phyloP scores from a whole-genome alignment of 768 basidiomycete genomes.

The Inosperma sp. region DNA sequence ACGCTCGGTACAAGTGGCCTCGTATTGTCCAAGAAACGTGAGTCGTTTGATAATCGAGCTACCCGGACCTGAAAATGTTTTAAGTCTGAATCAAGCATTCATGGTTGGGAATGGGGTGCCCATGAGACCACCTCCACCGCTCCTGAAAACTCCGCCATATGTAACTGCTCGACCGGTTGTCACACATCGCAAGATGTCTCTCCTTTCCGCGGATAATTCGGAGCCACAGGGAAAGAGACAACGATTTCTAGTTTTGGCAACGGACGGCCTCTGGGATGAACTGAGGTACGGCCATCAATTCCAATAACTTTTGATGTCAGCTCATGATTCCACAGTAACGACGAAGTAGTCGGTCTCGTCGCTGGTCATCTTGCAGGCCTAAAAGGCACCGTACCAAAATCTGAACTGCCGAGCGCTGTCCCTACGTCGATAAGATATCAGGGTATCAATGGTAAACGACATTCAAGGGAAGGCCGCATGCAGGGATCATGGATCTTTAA shows the following conservation, averaged over 20 bases:
- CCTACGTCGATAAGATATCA: slow-evolving; percentile 50
- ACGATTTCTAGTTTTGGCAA: slow-evolving; percentile 85
- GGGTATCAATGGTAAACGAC: slow-evolving; percentile 60
- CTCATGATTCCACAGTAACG: slow-evolving; percentile 46
- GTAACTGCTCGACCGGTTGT: slow-evolving; percentile 82
- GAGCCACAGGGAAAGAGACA: slow-evolving; percentile 34
- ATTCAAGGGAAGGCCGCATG: slow-evolving; percentile 34
- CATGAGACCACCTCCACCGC: slow-evolving; percentile 54
- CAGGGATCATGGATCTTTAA: slow-evolving; percentile 70
- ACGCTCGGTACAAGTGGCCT: too few relatives aligned
- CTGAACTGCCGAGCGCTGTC: slow-evolving; percentile 50
- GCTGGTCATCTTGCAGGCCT: slow-evolving; percentile 75
- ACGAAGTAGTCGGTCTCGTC: slow-evolving; percentile 84
- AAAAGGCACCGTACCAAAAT: slow-evolving; percentile 58
- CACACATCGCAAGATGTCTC: slow-evolving; percentile 65
- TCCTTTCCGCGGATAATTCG: slow-evolving; percentile 35
- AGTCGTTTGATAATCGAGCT: not conserved
- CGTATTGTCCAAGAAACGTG: too few relatives aligned
- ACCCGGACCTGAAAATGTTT: slow-evolving; percentile 6
- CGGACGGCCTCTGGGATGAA: slow-evolving; percentile 78
- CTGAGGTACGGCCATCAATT: slow-evolving; percentile 36
- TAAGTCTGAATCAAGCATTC: slow-evolving; percentile 57
- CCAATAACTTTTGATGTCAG: not conserved
- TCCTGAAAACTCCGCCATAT: slow-evolving; percentile 88
- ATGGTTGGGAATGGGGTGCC: slow-evolving; percentile 56